Base-by-base conservation (phyloP, 495 filamentous ascomycete species). In the Diplogelasinospora grovesii region DNA sequence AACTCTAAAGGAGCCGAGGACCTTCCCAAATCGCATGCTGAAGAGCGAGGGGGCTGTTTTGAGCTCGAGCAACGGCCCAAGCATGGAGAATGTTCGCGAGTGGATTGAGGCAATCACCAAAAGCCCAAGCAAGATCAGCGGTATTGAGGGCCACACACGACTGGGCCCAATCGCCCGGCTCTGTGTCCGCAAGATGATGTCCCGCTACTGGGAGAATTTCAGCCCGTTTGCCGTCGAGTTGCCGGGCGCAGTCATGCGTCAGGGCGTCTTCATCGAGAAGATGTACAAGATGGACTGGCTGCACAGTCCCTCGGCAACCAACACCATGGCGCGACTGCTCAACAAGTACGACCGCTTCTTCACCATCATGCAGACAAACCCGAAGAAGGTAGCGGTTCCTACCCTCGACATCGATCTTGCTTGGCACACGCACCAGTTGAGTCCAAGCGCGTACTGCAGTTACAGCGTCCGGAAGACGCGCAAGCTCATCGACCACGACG, bases 361-460 rank as follows among this genome's bases (percentile, higher is more conserved):
- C 23, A 14, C 41, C 0, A 81, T 94, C 47, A 85, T 94, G 60
- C 51, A 52, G 0, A 30, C 42, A 1, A 60, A 86, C 50, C 35
- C 75, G 0, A 43, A 52, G 1, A 54, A 76, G 9, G 69, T 77
- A 27, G 78, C 76, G 1, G 86, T 94, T 1, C 89, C 88, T 3
- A 94, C 89, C 9, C 68, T 94, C 2, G 88, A 94, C 46, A 75
- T 94, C n/a, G 88, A 94, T 57, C 65, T 94, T 1, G 86, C 78
- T 6, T 95, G 89, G 87, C 79, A 85, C 51, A 80, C 75, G 0
- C 77, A 80, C 50, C 69, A 81, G 60, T 73, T 93, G 13, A 76
- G 66, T 4, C 85, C 87, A 0, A 51, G 53, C 11, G 41, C 55
- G 13, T 93, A 93, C 60, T 81, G 74, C 50, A 26, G 34, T n/a